phyloP scores from a whole-genome alignment of 2,329 filamentous ascomycete species.

The Tolypocladium ovalisporum region DNA sequence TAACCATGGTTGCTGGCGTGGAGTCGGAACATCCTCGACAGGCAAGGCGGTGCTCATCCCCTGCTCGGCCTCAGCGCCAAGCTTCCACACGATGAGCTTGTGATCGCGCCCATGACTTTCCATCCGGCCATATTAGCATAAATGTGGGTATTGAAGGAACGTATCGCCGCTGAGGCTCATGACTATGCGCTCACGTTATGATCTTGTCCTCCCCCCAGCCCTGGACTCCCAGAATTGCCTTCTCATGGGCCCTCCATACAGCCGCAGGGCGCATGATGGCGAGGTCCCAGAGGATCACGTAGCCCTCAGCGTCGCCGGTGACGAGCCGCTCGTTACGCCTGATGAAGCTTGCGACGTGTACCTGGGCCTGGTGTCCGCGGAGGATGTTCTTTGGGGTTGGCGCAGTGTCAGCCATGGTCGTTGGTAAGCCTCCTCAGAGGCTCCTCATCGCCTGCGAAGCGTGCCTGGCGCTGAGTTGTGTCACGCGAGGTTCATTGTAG shows the following conservation, averaged over 20 bases:
- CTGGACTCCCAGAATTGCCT: constrained; percentile 62
- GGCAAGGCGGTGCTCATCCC: constrained; percentile 59
- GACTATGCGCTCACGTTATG: constrained; percentile 59
- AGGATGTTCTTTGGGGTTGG: constrained; percentile 51
- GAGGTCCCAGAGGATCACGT: constrained; percentile 76
- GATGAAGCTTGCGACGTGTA: constrained; percentile 68
- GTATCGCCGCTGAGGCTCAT: background rate
- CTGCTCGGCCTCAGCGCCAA: constrained; percentile 49
- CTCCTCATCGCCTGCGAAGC: background rate
- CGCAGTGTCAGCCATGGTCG: constrained; percentile 15
- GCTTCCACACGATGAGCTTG: constrained; percentile 74
- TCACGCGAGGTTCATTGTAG: background rate
- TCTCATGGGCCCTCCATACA: constrained; percentile 79
- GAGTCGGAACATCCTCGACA: constrained; percentile 44
- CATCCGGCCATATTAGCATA: background rate
- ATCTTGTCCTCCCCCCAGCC: constrained; percentile 63
- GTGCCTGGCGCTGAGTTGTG: background rate
- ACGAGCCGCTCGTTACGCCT: constrained; percentile 64
- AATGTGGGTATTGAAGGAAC: background rate
- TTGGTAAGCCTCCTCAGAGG: background rate
- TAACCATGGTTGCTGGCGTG: constrained; percentile 66
- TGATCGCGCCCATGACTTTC: constrained; percentile 85
- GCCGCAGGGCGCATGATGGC: constrained; percentile 68
- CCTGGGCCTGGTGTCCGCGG: constrained; percentile 71
- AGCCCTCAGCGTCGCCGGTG: constrained; percentile 85